Percentiles rank a stretch among this genome's conserved stretches.
Conservation (phyloP, 139 green algal genomes). For the Dunaliella primolecta region DNA sequence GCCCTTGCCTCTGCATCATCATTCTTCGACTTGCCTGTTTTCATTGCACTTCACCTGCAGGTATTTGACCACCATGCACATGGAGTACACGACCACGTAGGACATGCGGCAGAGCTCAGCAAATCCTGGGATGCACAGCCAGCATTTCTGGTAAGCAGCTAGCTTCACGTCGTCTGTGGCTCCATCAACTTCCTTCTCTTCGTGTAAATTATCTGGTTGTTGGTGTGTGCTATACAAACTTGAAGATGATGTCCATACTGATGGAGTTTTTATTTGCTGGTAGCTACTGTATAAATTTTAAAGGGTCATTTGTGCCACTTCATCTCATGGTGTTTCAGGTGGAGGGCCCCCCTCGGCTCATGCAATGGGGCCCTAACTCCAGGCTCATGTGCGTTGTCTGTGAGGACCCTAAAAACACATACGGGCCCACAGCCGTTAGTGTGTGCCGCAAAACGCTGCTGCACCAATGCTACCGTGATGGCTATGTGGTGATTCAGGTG, state of each 20-base stretch:
- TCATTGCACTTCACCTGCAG: no score
- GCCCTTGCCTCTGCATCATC: no score
- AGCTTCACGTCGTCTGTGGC: no score
- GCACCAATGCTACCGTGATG: slow-evolving; percentile 41
- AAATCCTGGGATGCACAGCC: slow-evolving; percentile 40
- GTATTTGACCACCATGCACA: slow-evolving; percentile 39
- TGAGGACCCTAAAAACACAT: not conserved
- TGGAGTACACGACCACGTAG: not conserved
- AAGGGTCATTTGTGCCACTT: no score
- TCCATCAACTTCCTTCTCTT: no score
- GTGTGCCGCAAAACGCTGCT: slow-evolving; percentile 42
- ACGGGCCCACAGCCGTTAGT: slow-evolving; percentile 24
- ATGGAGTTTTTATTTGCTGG: no score
- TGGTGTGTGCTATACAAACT: no score
- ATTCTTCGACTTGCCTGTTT: no score
- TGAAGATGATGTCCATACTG: no score
- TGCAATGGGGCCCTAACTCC: slow-evolving; percentile 47
- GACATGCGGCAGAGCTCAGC: slow-evolving; percentile 27
- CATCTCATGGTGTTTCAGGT: slow-evolving; percentile 36
- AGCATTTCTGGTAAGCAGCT: slow-evolving; percentile 21
- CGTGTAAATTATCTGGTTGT: no score
- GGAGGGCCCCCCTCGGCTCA: slow-evolving; percentile 2
- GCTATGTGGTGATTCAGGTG: slow-evolving; percentile 48
- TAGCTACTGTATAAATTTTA: no score
- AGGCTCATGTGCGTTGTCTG: slow-evolving; percentile 41